Base-by-base conservation (phyloP, 2,329 filamentous ascomycete species). In the Colletotrichum truncatum region DNA sequence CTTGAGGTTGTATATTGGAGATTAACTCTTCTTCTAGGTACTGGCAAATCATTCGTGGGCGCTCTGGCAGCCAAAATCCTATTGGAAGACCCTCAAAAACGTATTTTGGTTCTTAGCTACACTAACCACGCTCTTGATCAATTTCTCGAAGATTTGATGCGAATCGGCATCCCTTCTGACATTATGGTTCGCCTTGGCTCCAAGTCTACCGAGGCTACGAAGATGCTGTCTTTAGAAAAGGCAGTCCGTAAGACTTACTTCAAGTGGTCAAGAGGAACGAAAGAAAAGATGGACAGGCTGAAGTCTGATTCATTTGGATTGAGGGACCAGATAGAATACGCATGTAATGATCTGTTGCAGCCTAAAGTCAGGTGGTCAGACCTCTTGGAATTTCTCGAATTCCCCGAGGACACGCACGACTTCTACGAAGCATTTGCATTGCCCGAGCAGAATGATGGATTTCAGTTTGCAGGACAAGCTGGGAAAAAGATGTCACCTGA, bases 21-120 rank as follows among this genome's bases (percentile, higher is more conserved):
- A 38, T 46, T 43, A n/a, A 63, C 11, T 9, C 28, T 25, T 46
- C 45, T 6, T 26, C 36, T n/a, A 89, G 89, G 90, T 0, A 94
- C 91, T 0, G 92, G 92, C 1, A 94, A 94, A 69, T 93, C 90
- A 0, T 92, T 92, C 67, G 84, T 93, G 3, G 92, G 92, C 0
- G 87, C 90, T 0, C 76, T 91, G 2, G 78, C 90, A 1, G 84
- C 87, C 0, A 88, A 89, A 55, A 74, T 81, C 0, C 71, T 94
- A 0, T 75, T 88, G 18, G 72, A 85, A 1, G 70, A 80, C 5
- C 87, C 85, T 0, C 18, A 69, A 0, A 78, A 85, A 26, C 85
- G 73, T 0, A 84, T 93, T 0, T 78, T 94, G 0, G 85, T 94
- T 0, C 74, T 91, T 2, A 88, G 86, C 25, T 93, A 88, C 62